Base-by-base conservation (phyloP, 192 early-diverging fungal species). In the Coemansia sp. region DNA sequence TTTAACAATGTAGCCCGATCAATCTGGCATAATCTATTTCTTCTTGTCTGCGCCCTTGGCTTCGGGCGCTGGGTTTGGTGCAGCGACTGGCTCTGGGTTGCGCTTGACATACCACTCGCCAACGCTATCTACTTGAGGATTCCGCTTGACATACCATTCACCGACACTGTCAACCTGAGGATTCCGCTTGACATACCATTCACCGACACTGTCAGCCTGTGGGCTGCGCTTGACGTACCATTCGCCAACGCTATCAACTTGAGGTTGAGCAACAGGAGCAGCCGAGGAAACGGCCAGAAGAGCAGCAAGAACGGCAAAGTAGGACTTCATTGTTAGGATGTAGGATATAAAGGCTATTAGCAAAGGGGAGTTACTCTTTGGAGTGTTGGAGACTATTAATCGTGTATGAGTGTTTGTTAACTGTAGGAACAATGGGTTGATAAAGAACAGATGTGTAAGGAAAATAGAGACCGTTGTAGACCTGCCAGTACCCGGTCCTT, bases 181-280 rank as follows among this genome's bases (percentile, higher is more conserved):
- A n/a, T n/a, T n/a, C n/a, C n/a, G n/a, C 46, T 48, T 48, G 11
- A 48, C 47, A 1, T 39, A 16, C 66, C 66, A 61, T 16, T 61
- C 47, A 5, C 66, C 67, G 51, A 62, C 67, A 36, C 47, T 41
- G 10, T 68, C 65, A 7, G 57, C 45, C 18, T 66, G 63, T n/a
- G n/a, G n/a, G n/a, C n/a, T n/a, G 18, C 65, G 65, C 32, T 45
- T 52, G 19, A 52, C 49, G 10, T 52, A n/a, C 56, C 56, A 58
- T 13, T 58, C 56, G 37, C 56, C 56, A 58, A 58, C 56, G 36
- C 39, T 36, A n/a, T 58, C 56, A 36, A 58, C 56, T 41, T 58
- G 56, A 16, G 56, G 56, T 36, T 58, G 36, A 21, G 56, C 56
- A 58, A 58, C 7, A 18, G 56, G 56, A 2, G 56, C 26, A 2